Evolutionary conservation across 352 stramenopile genomes (phyloP).

Genomic region (Globisporangium abappressorium): DNA sequence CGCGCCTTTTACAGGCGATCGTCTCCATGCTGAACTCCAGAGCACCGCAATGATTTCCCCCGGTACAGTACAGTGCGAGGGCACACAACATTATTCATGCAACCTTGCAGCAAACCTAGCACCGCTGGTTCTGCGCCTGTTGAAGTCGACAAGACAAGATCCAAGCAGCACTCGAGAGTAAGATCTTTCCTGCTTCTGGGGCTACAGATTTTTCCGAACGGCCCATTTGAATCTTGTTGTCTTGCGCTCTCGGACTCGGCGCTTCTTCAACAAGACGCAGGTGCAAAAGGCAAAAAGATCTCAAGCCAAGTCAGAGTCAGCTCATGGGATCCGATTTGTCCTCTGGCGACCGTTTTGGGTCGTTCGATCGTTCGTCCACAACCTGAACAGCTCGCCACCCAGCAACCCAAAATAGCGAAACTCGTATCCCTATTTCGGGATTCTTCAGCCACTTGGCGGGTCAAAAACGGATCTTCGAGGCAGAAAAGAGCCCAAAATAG

Average conservation of each 20-base stretch:
- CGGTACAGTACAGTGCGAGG: neutral
- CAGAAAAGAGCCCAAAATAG: constrained; percentile 3
- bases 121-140: no score
- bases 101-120: neutral
- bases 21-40: neutral
- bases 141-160: neutral
- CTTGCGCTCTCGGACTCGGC: neutral
- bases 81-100: neutral
- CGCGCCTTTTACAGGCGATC: neutral
- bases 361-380: constrained; percentile 1
- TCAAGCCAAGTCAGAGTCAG: neutral
- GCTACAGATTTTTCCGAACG: neutral
- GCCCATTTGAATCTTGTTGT: neutral
- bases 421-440: neutral
- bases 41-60: neutral
- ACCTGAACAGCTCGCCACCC: neutral
- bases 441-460: neutral
- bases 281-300: neutral
- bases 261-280: neutral
- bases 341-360: neutral
- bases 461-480: neutral
- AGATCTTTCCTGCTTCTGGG: neutral
- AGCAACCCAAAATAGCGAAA: neutral
- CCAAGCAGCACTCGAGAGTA: neutral
- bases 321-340: neutral